Conservation (phyloP, 2,329 filamentous ascomycete genomes). For the Phialemonium atrogriseum region DNA sequence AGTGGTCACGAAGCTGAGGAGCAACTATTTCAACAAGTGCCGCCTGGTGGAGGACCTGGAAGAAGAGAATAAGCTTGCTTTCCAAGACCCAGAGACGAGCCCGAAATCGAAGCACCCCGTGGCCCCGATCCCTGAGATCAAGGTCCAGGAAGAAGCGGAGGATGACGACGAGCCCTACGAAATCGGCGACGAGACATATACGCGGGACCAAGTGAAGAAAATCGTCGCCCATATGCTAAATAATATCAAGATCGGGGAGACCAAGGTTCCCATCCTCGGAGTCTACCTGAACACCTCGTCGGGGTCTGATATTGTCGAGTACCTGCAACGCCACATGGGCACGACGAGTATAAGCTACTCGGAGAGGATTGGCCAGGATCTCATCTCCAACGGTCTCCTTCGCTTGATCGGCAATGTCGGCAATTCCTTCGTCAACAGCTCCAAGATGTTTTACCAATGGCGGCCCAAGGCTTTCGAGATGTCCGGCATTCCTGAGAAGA, state of each 20-base stretch:
- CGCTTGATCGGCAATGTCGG: conserved; percentile 90
- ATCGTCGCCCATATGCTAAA: conserved; percentile 80
- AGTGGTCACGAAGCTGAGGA: conserved; percentile 82
- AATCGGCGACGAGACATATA: conserved; percentile 82
- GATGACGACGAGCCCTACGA: conserved; percentile 83
- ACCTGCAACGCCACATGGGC: conserved; percentile 81
- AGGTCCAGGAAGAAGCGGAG: conserved; percentile 62
- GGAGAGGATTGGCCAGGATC: conserved; percentile 89
- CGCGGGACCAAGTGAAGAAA: conserved; percentile 82
- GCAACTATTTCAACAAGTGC: conserved; percentile 98
- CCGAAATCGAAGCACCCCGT: conserved; percentile 39
- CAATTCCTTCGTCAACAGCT: conserved; percentile 94
- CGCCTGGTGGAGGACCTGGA: conserved; percentile 91
- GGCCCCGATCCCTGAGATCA: conserved; percentile 67
- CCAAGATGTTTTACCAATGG: conserved; percentile 97
- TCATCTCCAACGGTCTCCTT: conserved; percentile 78
- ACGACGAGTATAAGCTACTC: conserved; percentile 81
- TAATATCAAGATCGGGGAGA: conserved; percentile 78
- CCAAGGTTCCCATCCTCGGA: conserved; percentile 91
- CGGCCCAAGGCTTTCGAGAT: conserved; percentile 83
- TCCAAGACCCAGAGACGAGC: conserved; percentile 75
- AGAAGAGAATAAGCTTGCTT: conserved; percentile 97
- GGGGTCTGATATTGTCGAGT: conserved; percentile 91
- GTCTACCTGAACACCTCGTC: conserved; percentile 89
- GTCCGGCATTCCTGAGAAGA: conserved; percentile 83